Evolutionary conservation across 495 filamentous ascomycete species (phyloP), one percentile per base, ranked within the genome.

Genomic region (Parathielavia appendiculata): DNA sequence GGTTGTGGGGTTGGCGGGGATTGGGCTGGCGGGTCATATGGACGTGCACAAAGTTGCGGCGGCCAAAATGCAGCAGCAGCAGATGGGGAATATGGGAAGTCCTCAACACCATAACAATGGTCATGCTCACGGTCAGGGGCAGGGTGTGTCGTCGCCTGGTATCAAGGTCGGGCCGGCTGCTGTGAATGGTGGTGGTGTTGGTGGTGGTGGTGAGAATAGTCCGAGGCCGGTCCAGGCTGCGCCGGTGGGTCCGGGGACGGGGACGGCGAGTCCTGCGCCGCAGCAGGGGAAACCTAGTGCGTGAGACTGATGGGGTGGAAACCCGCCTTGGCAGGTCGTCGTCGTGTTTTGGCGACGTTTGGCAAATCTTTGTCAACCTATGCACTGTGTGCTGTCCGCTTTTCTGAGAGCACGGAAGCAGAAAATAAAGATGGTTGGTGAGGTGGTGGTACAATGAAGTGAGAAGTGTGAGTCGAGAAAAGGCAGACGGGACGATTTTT

Each of bases 11-110:
- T 59, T 72, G 6, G 69, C 71, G 2, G 72, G 72, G 23, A 75
- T 75, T 35, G 72, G 72, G 0, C 61, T 74, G 14, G 69, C 69
- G 19, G 69, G 71, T 1, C 66, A 66, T 4, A 61, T 70, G 19
- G 70, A 74, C 34, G 66, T 68, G 23, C 65, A 68, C 51, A 71
- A 72, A 55, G 59, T 73, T 19, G 70, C 69, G 0, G 67, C 67
- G n/a, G 64, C 64, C 7, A 69, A 71, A 63, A 72, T 67, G 67
- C 65, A 70, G 55, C 17, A 38, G 23, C 17, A 47, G 49, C 32
- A 23, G 8, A 2, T 34, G 19, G 5, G 11, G n/a, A 13, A 39
- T 47, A 12, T 26, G 23, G 1, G 59, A 59, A 39, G 54, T 63
- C 26, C 26, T 30, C 26, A 30, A 6, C 2, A 30, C 6, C 26